A percentile compares a stretch with the other conserved stretches of the same genome.
phyloP scores from a whole-genome alignment of 2,329 filamentous ascomycete genomes.

The Ophiostoma perfectum region DNA sequence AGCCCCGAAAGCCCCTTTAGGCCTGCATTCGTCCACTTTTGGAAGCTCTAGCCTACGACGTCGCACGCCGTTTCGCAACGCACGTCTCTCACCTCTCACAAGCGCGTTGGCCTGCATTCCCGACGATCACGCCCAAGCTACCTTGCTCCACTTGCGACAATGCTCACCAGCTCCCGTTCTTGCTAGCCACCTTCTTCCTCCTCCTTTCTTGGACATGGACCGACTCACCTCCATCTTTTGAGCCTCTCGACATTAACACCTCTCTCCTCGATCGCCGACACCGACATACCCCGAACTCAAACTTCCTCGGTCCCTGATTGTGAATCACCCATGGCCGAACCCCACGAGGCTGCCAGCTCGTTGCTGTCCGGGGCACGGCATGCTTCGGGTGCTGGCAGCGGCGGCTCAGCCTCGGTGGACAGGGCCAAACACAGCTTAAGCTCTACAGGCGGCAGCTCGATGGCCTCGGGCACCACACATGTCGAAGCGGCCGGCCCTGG shows the following conservation, averaged over 20 bases:
- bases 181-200: conserved; percentile 5
- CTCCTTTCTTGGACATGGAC: conserved; percentile 1
- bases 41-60: background rate
- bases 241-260: background rate
- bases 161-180: background rate
- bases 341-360: conserved; percentile 5
- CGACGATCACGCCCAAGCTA: conserved; percentile 3
- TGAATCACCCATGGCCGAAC: conserved; percentile 12
- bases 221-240: background rate
- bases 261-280: no score
- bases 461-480: conserved; percentile 11
- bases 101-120: background rate
- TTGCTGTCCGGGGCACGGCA: background rate
- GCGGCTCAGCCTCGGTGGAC: conserved; percentile 2
- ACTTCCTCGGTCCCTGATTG: background rate
- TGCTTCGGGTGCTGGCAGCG: conserved; percentile 8
- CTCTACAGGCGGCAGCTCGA: conserved; percentile 12
- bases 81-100: background rate
- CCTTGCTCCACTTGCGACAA: background rate
- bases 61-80: background rate
- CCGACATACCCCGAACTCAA: background rate
- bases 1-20: no score
- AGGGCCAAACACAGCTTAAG: background rate
- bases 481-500: conserved; percentile 1
- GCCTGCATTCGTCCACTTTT: background rate